Percentiles rank a stretch among this genome's conserved stretches.
phyloP scores from a whole-genome alignment of 345 rosid species.

The Acer saccharum region DNA sequence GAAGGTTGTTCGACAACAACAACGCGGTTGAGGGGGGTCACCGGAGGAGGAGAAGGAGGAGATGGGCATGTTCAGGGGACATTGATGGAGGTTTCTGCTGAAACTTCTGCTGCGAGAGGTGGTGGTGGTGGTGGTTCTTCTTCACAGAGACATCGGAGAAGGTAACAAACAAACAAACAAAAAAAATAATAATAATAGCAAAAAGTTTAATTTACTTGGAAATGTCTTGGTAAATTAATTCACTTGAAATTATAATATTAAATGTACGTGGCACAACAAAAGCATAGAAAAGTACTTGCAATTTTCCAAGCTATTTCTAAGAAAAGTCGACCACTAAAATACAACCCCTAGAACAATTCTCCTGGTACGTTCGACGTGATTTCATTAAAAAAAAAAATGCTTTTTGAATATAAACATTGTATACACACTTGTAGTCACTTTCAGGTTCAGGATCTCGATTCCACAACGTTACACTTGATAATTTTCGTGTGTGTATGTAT shows the following conservation, averaged over 20 bases:
- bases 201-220: background rate
- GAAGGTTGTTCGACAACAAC: background rate
- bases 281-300: background rate
- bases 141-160: conserved; percentile 42
- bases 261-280: background rate
- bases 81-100: background rate
- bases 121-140: conserved; percentile 29
- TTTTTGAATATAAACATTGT: background rate
- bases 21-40: background rate
- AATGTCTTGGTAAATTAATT: background rate
- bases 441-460: too few species aligned
- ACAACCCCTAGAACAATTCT: too few species aligned
- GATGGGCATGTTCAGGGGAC: conserved; percentile 14
- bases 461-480: too few species aligned
- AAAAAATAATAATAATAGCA: too few species aligned
- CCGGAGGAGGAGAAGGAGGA: conserved; percentile 16
- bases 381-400: background rate
- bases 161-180: conserved; percentile 26
- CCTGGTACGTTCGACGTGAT: background rate
- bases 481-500: too few species aligned
- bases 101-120: background rate
- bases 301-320: conserved; percentile 19
- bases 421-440: too few species aligned
- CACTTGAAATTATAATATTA: background rate
- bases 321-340: background rate